Conservation (phyloP, 345 rosid genomes). For the Nasturtium officinale region DNA sequence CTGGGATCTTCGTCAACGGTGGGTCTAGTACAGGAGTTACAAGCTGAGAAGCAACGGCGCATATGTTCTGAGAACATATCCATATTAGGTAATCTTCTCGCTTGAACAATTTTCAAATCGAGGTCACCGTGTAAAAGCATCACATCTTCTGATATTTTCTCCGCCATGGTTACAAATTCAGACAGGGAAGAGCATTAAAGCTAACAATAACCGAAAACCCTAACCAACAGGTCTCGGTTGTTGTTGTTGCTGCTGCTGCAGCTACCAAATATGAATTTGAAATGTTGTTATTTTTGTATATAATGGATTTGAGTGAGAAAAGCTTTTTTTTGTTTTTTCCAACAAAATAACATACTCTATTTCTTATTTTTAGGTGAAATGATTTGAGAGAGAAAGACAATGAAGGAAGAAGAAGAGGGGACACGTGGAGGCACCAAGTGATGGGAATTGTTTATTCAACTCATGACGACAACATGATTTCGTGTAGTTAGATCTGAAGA, state of each 20-base stretch:
- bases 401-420: slow-evolving; percentile 14
- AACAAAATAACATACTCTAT: background rate
- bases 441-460: slow-evolving; percentile 3
- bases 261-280: slow-evolving; percentile 20
- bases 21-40: slow-evolving; percentile 44
- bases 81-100: slow-evolving; percentile 74
- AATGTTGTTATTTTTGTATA: background rate
- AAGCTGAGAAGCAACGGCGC: slow-evolving; percentile 53
- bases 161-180: slow-evolving; percentile 42
- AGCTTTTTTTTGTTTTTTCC: background rate
- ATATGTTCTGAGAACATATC: slow-evolving; percentile 54
- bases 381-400: slow-evolving; percentile 33
- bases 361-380: slow-evolving; percentile 30
- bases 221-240: slow-evolving; percentile 39
- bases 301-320: background rate
- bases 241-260: slow-evolving; percentile 23
- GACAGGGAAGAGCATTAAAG: background rate
- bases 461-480: slow-evolving; percentile 11
- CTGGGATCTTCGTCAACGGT: background rate
- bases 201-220: slow-evolving; percentile 45
- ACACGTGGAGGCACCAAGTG: slow-evolving; percentile 37
- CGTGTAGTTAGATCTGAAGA: slow-evolving; percentile 28
- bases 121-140: slow-evolving; percentile 77
- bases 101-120: slow-evolving; percentile 62
- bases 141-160: slow-evolving; percentile 31